phyloP scores from a whole-genome alignment of 1,284 basidiomycete genomes.

The Microbotryum scabiosae region DNA sequence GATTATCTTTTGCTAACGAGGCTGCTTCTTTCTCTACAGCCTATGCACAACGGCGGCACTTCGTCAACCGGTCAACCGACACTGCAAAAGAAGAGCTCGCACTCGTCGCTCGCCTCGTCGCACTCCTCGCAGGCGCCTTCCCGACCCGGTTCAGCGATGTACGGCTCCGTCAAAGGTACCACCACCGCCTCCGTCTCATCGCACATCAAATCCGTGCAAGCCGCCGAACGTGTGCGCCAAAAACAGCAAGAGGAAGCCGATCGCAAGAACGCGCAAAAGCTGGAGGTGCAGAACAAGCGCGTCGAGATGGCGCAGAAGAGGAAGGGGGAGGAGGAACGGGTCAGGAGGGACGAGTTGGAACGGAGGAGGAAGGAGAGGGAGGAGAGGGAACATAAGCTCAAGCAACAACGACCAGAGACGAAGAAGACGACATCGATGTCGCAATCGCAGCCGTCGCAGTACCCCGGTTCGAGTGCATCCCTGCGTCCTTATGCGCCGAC shows the following conservation, averaged over 20 bases:
- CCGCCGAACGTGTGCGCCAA: constrained; percentile 45
- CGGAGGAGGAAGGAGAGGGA: constrained; percentile 40
- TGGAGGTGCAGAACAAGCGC: constrained; percentile 67
- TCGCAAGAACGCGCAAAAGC: constrained; percentile 62
- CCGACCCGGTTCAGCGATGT: neutral
- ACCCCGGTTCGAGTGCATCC: too few relatives aligned
- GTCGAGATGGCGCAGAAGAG: constrained; percentile 66
- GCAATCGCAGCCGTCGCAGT: neutral
- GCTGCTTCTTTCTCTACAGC: neutral
- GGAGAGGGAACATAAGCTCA: constrained; percentile 27
- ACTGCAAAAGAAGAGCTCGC: constrained; percentile 4
- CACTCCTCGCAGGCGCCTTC: constrained; percentile 5
- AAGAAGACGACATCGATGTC: constrained; percentile 2
- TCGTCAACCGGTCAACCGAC: neutral
- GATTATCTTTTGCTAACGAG: too few relatives aligned
- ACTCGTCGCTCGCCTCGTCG: constrained; percentile 23
- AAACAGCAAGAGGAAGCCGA: constrained; percentile 76
- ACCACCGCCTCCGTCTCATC: neutral
- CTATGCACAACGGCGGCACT: constrained; percentile 2
- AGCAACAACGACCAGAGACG: constrained; percentile 31
- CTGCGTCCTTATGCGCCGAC: too few relatives aligned
- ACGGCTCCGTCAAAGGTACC: constrained; percentile 2
- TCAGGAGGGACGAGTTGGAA: constrained; percentile 34
- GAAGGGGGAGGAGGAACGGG: constrained; percentile 50
- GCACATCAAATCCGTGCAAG: too few relatives aligned